phyloP scores from a whole-genome alignment of 2,329 filamentous ascomycete species.

The Thelonectria blattea region DNA sequence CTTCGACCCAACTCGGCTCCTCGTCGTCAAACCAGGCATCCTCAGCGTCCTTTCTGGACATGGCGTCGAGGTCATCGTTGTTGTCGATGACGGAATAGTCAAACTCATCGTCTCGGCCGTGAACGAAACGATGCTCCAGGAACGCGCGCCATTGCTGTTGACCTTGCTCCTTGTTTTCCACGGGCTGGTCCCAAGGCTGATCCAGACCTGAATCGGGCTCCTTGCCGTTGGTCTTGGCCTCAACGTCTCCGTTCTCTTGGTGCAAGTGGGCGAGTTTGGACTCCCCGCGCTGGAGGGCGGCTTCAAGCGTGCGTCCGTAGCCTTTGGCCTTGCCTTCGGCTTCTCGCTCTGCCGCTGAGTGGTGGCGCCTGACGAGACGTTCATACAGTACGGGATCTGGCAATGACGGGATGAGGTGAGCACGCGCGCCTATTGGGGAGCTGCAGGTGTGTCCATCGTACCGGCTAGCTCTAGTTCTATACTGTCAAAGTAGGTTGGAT shows the following conservation, averaged over 20 bases:
- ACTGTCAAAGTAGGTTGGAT: conserved; percentile 73
- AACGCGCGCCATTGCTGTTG: conserved; percentile 72
- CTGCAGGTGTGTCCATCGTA: conserved; percentile 35
- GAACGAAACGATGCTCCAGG: conserved; percentile 75
- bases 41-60: conserved; percentile 65
- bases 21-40: conserved; percentile 84
- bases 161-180: conserved; percentile 65
- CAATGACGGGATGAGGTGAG: conserved; percentile 8
- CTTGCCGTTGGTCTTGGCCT: conserved; percentile 1
- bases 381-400: conserved; percentile 85
- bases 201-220: conserved; percentile 44
- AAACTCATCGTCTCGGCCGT: conserved; percentile 78
- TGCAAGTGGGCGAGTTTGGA: conserved; percentile 69
- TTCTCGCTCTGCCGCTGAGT: conserved; percentile 74
- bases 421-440: not conserved
- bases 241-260: conserved; percentile 11
- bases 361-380: conserved; percentile 77
- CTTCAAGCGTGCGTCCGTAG: conserved; percentile 79
- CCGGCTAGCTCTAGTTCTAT: conserved; percentile 62
- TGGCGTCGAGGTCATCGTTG: conserved; percentile 73
- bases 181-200: conserved; percentile 41
- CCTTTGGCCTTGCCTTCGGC: conserved; percentile 75
- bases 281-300: conserved; percentile 78
- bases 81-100: conserved; percentile 75
- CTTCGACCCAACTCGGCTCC: conserved; percentile 69